phyloP scores from a whole-genome alignment of 2,329 filamentous ascomycete species.

The Talaromyces islandicus region DNA sequence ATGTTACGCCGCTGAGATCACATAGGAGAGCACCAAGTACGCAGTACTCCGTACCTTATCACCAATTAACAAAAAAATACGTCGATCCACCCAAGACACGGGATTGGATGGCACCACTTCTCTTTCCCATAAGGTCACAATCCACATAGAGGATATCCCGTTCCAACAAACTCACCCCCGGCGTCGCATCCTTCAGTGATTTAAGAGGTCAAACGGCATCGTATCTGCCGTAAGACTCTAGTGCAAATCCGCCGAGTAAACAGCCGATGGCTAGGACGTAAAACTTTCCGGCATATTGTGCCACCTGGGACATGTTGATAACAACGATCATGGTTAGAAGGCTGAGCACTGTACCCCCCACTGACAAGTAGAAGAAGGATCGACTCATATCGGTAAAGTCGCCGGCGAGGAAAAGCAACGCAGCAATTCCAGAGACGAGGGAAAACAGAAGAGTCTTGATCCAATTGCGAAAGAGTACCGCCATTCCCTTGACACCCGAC shows the following conservation, averaged over 20 bases:
- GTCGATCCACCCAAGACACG: neutral
- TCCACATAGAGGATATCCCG: neutral
- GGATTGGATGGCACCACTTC: neutral
- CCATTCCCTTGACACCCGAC: neutral
- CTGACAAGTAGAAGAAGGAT: neutral
- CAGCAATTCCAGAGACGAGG: neutral
- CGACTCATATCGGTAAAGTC: neutral
- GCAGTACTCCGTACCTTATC: neutral
- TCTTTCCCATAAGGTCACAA: neutral
- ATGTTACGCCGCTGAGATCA: neutral
- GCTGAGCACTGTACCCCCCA: neutral
- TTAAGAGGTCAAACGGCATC: neutral
- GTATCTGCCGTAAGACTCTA: neutral
- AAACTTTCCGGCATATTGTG: neutral
- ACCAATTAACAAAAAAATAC: neutral
- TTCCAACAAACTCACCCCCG: neutral
- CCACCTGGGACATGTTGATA: neutral
- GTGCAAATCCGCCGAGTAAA: neutral
- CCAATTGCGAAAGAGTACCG: neutral
- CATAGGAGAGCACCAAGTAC: no score
- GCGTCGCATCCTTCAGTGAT: neutral
- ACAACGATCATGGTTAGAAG: neutral
- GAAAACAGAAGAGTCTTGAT: slow-evolving; percentile 2
- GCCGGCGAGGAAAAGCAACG: neutral
- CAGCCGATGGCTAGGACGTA: neutral